Evolutionary conservation across 1,284 basidiomycete species (phyloP), one percentile per base, ranked within the genome.

Genomic region (Ceratobasidium sp.): DNA sequence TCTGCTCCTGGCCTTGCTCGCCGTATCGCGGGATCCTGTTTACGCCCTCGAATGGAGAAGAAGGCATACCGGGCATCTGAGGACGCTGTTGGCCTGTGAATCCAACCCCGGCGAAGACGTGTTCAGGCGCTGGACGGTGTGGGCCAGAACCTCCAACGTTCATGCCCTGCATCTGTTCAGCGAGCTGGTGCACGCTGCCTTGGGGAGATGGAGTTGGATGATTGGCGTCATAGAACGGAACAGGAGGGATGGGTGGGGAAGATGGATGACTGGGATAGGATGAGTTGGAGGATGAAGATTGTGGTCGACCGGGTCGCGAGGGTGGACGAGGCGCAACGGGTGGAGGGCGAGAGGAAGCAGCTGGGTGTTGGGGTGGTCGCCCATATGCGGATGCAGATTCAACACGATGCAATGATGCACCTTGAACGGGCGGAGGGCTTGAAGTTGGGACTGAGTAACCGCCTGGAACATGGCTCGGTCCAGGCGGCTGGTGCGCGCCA

Each of bases 331-430:
- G 26, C 4, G 64, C 35, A 6, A 55, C 44, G 28, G 64, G 28
- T 23, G 64, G 64, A 30, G 64, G 64, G 26, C 64, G 64, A 3
- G 52, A 44, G 18, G 64, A n/a, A 21, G 18, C 52, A 3, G 23
- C 46, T 21, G 64, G 64, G 41, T 69, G 64, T n/a, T 69, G 64
- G 16, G 64, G 64, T 13, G 64, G 64, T 44, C 64, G 50, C 4
- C 55, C 55, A n/a, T 69, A 52, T 23, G 64, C 43, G n/a, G 44
- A n/a, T n/a, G 23, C 35, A 16, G 55, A 58, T 16, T 58, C 55
- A 8, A 30, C 43, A n/a, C 47, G 28, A 9, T 52, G 50, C 13
- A 35, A 38, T n/a, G 52, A 26, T 4, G 41, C 18, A 14, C 23
- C 43, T 18, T 38, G n/a, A 26, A 52, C 41, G 16, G 50, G 52